phyloP scores from a whole-genome alignment of 139 green algal species.

The Coelastrella sp. region DNA sequence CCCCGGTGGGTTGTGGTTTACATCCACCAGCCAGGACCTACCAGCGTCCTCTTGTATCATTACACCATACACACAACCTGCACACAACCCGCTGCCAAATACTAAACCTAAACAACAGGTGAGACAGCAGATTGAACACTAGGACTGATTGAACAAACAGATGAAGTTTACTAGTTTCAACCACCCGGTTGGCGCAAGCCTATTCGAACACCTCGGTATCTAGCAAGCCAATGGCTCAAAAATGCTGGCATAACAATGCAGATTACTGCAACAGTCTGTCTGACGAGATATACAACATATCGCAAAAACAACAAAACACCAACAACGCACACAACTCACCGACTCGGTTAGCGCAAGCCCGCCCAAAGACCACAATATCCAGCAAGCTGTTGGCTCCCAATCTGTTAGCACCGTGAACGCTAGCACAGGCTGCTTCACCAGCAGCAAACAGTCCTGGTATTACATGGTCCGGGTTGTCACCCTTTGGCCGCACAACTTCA shows the following conservation, averaged over 20 bases:
- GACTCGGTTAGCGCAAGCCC: slow-evolving; percentile 92
- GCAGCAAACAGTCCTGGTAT: slow-evolving; percentile 96
- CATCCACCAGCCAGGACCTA: no score
- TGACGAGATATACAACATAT: no score
- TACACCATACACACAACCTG: no score
- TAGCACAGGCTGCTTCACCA: slow-evolving; percentile 94
- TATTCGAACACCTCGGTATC: slow-evolving; percentile 99
- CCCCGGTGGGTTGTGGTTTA: no score
- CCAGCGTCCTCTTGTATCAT: no score
- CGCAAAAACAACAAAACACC: slow-evolving; percentile 35
- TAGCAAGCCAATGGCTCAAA: slow-evolving; percentile 98
- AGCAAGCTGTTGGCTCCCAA: slow-evolving; percentile 98
- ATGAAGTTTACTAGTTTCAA: slow-evolving; percentile 51
- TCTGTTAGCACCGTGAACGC: slow-evolving; percentile 98
- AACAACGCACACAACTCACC: slow-evolving; percentile 36
- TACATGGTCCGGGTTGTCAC: slow-evolving; percentile 83
- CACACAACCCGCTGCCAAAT: no score
- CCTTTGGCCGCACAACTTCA: slow-evolving; percentile 75
- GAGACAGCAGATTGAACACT: no score
- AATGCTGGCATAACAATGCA: slow-evolving; percentile 96
- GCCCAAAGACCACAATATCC: slow-evolving; percentile 99
- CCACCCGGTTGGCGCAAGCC: slow-evolving; percentile 89
- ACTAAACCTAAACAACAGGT: no score
- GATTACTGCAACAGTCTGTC: slow-evolving; percentile 94
- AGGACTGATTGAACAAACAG: no score